Base-by-base conservation (phyloP, 805 yeast species). In the Metschnikowia baotianmanensis region DNA sequence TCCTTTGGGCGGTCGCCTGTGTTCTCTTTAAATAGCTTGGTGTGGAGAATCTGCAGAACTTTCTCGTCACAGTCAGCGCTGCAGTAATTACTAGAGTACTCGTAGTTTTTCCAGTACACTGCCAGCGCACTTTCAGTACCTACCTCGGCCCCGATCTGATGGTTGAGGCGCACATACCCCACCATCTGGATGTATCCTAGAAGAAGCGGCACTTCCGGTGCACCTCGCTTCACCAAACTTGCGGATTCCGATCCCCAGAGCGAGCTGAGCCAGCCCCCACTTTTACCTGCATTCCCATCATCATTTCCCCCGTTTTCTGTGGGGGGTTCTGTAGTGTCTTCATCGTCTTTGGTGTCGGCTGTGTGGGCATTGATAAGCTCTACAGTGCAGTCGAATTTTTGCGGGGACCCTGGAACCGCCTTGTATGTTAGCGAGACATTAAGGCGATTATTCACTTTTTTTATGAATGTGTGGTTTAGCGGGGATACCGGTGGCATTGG, bases 121-220 rank as follows among this genome's bases (percentile, higher is more conserved):
- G 44, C 42, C 37, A 39, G 47, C 13, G 52, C 37, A 26, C 29
- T 38, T 21, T 54, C 45, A 5, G 45, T 32, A 12, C 45, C 44
- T n/a, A 41, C 36, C 26, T 42, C 48, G 24, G 49, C 36, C 30
- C 54, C 63, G 34, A 65, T 57, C 34, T 59, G 58, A 43, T 67
- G 67, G 47, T 69, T 69, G 22, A 65, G 57, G 7, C 67, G 63
- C 11, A 64, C 62, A 29, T 61, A 67, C 5, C 75, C 75, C 31
- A 65, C 46, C 37, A 69, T 45, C 47, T 69, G 75, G 17, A 68
- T 43, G 45, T 68, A 60, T 1, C 72, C 73, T 23, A 69, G 49
- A 33, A 61, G 56, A 4, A 67, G 47, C 6, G 45, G 49, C 34
- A 39, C 43, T 9, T 49, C 48, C 3, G 21, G 38, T 9, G 29